Base-by-base conservation (phyloP, 345 rosid species). In the Viola odorata region DNA sequence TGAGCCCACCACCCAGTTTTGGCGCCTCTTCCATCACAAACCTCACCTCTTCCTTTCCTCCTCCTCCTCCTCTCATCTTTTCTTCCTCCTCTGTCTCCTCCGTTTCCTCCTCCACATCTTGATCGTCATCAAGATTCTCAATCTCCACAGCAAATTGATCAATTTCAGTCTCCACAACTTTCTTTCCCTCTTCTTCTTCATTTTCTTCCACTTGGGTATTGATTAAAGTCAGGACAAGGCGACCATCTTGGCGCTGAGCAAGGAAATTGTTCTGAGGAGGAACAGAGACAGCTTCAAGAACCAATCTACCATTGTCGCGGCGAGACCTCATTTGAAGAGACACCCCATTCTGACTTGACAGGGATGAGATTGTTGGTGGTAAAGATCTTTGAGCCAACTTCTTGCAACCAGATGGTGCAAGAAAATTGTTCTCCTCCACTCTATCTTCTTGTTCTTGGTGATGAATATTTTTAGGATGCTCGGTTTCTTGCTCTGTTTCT, bases 251-350 rank as follows among this genome's bases (percentile, higher is more conserved):
- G n/a, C 99, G 91, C 55, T 77, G 81, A 36, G 89, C 95, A 3
- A 55, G 72, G 84, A 95, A 91, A 53, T 81, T 88, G 73, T 73
- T 82, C 62, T 81, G 81, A 2, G 86, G 65, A n/a, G 92, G 77
- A 75, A 85, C 74, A 36, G 92, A 85, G 64, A 91, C 86, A 23
- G 95, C 97, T 71, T 95, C 91, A 49, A 95, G 85, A 68, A 95
- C 94, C 80, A 95, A 61, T 9, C 96, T 77, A 0, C 99, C 99
- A 57, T 88, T 84, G 50, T 86, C 85, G 8, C 99, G 96, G 57
- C 69, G 85, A 58, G 89, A 75, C 79, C 73, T 83, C 84, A 91
- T 80, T 68, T 66, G 87, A 37, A 85, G 60, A 8, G 88, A 78
- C 0, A 78, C 73, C 36, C 92, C 97, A 0, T 79, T 71, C 45